phyloP scores from a whole-genome alignment of 2,329 filamentous ascomycete species.

The Purpureocillium takamizusanense region DNA sequence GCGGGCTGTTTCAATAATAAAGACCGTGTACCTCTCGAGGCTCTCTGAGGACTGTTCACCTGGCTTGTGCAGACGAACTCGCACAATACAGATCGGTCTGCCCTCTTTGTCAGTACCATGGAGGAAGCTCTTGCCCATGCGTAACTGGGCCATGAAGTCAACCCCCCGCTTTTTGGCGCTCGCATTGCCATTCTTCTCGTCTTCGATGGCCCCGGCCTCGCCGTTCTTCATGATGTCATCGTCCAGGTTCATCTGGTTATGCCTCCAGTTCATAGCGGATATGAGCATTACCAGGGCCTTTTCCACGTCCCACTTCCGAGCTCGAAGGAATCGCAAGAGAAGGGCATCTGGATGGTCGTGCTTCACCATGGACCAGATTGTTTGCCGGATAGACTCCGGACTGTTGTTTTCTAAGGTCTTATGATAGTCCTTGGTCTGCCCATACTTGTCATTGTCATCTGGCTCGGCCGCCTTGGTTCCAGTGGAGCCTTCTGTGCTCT shows the following conservation, averaged over 20 bases:
- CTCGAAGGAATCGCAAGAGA: constrained; percentile 72
- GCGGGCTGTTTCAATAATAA: constrained; percentile 87
- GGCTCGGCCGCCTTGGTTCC: constrained; percentile 29
- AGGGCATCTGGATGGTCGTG: constrained; percentile 87
- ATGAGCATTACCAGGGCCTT: constrained; percentile 91
- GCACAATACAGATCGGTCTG: constrained; percentile 77
- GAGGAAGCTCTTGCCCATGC: constrained; percentile 87
- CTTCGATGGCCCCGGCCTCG: constrained; percentile 56
- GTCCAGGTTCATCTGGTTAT: constrained; percentile 77
- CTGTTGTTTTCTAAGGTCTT: constrained; percentile 68
- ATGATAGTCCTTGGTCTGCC: constrained; percentile 77
- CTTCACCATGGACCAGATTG: constrained; percentile 93
- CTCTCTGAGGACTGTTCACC: constrained; percentile 76
- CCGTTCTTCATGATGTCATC: constrained; percentile 75
- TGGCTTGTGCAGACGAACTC: constrained; percentile 71
- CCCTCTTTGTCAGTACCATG: constrained; percentile 81
- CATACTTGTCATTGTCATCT: constrained; percentile 80
- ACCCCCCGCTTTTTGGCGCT: constrained; percentile 56
- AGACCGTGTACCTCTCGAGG: constrained; percentile 85
- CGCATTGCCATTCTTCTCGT: constrained; percentile 46
- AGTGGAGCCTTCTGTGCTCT: constrained; percentile 19
- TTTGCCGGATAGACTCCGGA: constrained; percentile 68
- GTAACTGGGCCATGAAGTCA: constrained; percentile 75
- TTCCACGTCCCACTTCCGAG: constrained; percentile 93
- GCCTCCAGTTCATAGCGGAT: constrained; percentile 87